These are phyloP conservation scores for Calocybe gangraenosa DNA, from an alignment of 768 basidiomycete species.

Conservation along the genomic window DNA sequence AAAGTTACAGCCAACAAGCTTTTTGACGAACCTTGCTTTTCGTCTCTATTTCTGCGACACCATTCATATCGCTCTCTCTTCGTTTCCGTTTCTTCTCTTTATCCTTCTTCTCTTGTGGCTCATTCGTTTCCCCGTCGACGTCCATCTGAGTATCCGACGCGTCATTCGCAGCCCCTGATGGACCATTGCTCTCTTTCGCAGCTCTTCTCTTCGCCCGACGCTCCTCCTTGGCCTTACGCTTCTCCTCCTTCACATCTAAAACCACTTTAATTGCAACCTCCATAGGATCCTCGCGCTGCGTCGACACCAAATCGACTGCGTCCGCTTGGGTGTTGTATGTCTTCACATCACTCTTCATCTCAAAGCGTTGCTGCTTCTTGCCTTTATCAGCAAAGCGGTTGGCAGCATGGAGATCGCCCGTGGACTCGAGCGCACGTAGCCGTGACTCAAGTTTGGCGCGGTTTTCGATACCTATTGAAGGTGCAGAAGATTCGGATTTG, in stretches of 20 bases:
- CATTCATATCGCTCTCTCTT: conserved; percentile 52
- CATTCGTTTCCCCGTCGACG: conserved; percentile 38
- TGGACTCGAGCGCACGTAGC: conserved; percentile 82
- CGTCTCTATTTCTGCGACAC: conserved; percentile 26
- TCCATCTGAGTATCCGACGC: conserved; percentile 30
- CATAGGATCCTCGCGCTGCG: conserved; percentile 78
- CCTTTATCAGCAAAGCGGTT: conserved; percentile 59
- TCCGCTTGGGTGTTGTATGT: conserved; percentile 89
- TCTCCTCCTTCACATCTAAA: conserved; percentile 84
- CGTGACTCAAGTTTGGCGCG: conserved; percentile 95
- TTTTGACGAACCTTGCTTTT: conserved; percentile 33
- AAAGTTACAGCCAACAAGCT: conserved; percentile 1
- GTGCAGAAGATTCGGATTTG: conserved; percentile 78
- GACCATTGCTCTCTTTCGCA: conserved; percentile 36
- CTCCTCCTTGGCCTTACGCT: conserved; percentile 77
- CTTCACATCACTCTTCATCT: conserved; percentile 73
- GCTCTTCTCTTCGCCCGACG: conserved; percentile 65
- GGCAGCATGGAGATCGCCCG: conserved; percentile 68
- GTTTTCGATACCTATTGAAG: conserved; percentile 89
- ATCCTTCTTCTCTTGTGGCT: conserved; percentile 32
- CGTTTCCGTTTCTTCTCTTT: conserved; percentile 47
- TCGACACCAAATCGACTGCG: conserved; percentile 75
- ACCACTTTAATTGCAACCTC: conserved; percentile 71
- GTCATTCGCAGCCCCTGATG: conserved; percentile 27
- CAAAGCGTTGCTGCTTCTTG: conserved; percentile 75